Percentiles rank a stretch among this genome's conserved stretches.
These are phyloP conservation scores for Lepraria neglecta DNA, from an alignment of 495 filamentous ascomycete species.

Conservation along the genomic window DNA sequence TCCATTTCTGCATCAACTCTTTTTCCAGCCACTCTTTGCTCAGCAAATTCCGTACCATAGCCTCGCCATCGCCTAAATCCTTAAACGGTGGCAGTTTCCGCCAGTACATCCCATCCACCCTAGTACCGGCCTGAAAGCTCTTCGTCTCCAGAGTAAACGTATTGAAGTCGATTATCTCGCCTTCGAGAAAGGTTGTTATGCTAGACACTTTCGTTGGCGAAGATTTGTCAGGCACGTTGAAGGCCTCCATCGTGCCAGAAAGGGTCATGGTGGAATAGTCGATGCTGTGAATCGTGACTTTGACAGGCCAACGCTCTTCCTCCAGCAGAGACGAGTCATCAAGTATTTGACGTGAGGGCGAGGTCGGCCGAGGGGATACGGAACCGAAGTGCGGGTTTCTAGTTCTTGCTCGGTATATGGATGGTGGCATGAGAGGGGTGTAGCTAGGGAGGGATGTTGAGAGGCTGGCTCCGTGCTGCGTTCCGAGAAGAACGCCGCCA, in stretches of 20 bases:
- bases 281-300: constrained; percentile 63
- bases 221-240: constrained; percentile 59
- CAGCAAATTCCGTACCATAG: constrained; percentile 50
- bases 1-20: constrained; percentile 52
- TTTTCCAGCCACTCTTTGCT: constrained; percentile 51
- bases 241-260: constrained; percentile 74
- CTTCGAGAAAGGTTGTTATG: constrained; percentile 69
- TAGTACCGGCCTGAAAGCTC: constrained; percentile 53
- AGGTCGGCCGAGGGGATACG: constrained; percentile 18
- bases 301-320: constrained; percentile 66
- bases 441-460: constrained; percentile 10
- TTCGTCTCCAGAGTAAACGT: constrained; percentile 62
- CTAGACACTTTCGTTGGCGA: constrained; percentile 51
- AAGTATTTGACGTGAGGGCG: background rate
- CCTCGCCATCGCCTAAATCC: constrained; percentile 48
- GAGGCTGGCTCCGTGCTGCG: constrained; percentile 45
- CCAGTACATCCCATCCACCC: constrained; percentile 66
- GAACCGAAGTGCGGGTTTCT: constrained; percentile 23
- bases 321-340: constrained; percentile 32
- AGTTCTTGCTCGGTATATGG: constrained; percentile 18
- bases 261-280: constrained; percentile 58
- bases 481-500: constrained; percentile 58
- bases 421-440: constrained; percentile 27
- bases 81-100: constrained; percentile 62
- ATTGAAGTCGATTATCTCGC: constrained; percentile 71